These are phyloP conservation scores for Alternaria alternata DNA, from an alignment of 2,329 filamentous ascomycete genomes.

Conservation along the genomic window DNA sequence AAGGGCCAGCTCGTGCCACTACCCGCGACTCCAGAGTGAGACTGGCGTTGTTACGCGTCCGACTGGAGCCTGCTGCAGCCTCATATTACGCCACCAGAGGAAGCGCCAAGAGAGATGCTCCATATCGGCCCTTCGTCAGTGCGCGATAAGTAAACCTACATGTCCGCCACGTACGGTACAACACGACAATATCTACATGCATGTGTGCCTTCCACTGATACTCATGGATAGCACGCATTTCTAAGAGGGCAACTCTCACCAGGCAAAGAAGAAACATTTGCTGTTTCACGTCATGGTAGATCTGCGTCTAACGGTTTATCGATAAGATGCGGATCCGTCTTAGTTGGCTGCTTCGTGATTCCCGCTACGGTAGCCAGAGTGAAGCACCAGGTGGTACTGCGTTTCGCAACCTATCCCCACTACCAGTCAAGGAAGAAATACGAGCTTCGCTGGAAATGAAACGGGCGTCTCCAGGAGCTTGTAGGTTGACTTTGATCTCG, in stretches of 20 bases:
- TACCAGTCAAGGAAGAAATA: not conserved
- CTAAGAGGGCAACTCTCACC: not conserved
- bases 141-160: slow-evolving; percentile 8
- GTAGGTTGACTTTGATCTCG: no score
- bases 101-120: slow-evolving; percentile 17
- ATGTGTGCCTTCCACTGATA: not conserved
- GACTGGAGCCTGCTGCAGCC: slow-evolving; percentile 36
- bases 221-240: not conserved
- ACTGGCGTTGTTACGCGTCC: slow-evolving; percentile 31
- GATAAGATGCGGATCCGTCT: not conserved
- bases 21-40: slow-evolving; percentile 18
- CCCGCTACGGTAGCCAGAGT: not conserved
- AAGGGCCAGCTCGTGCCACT: slow-evolving; percentile 17
- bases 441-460: not conserved
- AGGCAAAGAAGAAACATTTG: not conserved
- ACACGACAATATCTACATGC: not conserved
- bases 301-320: not conserved
- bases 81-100: slow-evolving; percentile 24
- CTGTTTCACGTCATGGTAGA: not conserved
- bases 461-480: no score
- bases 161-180: slow-evolving; percentile 1
- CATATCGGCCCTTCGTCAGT: slow-evolving; percentile 9
- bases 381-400: not conserved
- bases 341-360: not conserved
- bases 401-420: not conserved